A percentile compares a stretch with the other conserved stretches of the same genome.
phyloP scores from a whole-genome alignment of 352 stramenopile genomes.

The Achlya hypogyna region DNA sequence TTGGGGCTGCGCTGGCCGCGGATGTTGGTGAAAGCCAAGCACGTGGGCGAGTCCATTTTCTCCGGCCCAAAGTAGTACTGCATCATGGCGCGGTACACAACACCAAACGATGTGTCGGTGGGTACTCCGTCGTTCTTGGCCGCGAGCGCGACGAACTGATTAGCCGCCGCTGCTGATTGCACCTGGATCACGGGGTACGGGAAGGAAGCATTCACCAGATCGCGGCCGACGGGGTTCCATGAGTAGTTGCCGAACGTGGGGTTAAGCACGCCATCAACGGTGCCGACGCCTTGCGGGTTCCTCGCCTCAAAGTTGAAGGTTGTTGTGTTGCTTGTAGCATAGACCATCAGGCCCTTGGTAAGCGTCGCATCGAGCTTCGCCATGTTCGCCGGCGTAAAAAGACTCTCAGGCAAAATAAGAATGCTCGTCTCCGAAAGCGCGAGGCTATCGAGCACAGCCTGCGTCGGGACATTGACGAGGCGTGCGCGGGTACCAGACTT shows the following conservation, averaged over 20 bases:
- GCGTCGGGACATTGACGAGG: constrained; percentile 9
- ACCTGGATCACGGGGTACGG: constrained; percentile 67
- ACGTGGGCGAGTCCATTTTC: constrained; percentile 62
- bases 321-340: constrained; percentile 23
- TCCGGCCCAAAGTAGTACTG: constrained; percentile 78
- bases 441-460: background rate
- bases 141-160: constrained; percentile 42
- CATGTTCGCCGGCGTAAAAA: constrained; percentile 26
- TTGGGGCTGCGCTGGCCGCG: constrained; percentile 49
- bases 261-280: constrained; percentile 54
- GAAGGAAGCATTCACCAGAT: constrained; percentile 32
- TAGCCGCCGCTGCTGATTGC: constrained; percentile 28
- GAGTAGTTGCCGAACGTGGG: constrained; percentile 36
- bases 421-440: constrained; percentile 34
- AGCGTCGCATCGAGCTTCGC: constrained; percentile 28
- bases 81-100: constrained; percentile 58
- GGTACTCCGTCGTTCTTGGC: constrained; percentile 40
- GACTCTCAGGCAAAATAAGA: constrained; percentile 51
- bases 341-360: constrained; percentile 54
- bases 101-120: constrained; percentile 31
- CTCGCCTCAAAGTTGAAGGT: constrained; percentile 39
- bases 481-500: constrained; percentile 24
- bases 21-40: constrained; percentile 67
- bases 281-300: constrained; percentile 54
- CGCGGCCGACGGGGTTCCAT: constrained; percentile 58